Evolutionary conservation across 371 early-diverging fungal genomes (phyloP), one percentile per base, ranked within the genome.

Genomic region (Zopfochytrium polystomum): DNA sequence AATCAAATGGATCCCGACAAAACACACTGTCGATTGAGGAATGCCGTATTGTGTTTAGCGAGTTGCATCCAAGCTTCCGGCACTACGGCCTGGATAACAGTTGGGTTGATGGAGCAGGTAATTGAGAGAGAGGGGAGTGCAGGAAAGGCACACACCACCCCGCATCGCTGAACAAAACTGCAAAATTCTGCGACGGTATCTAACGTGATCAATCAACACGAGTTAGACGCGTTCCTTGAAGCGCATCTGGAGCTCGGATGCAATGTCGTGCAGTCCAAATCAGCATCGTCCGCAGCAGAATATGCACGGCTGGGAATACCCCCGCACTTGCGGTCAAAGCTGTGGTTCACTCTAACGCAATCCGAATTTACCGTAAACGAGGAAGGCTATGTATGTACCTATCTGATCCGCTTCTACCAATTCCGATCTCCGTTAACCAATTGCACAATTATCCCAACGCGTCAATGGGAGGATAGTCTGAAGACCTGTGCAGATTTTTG

Each of bases 271-370:
- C 38, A 38, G 7, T 38, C 31, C 4, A 18, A 33, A 23, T 60
- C 59, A 3, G 9, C 34, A 2, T 15, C 20, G 30, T 42, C 31
- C 23, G 60, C 63, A 15, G 35, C 48, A 6, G 42, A 59, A 32
- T 70, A 46, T 58, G 72, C 67, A 27, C 59, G 65, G 35, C 46
- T 32, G 22, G 77, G 77, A 4, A 52, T 77, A 9, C 74, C 77
- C 1, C 18, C 59, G 1, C 58, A 60, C 42, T 35, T 70, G 4
- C 65, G 77, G 9, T 62, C 72, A 22, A 18, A 27, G 15, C 33
- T 77, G 35, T 77, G 74, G 73, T 62, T 69, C 43, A 42, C 66
- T 23, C 47, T 70, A 25, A 23, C 72, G 18, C 70, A 72, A 48
- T 66, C 70, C 5, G 71, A 73, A 7, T 31, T 71, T 13, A 25